Evolutionary conservation across 108 stramenopile genomes (phyloP).

Genomic region (Nitzschia inconspicua): DNA sequence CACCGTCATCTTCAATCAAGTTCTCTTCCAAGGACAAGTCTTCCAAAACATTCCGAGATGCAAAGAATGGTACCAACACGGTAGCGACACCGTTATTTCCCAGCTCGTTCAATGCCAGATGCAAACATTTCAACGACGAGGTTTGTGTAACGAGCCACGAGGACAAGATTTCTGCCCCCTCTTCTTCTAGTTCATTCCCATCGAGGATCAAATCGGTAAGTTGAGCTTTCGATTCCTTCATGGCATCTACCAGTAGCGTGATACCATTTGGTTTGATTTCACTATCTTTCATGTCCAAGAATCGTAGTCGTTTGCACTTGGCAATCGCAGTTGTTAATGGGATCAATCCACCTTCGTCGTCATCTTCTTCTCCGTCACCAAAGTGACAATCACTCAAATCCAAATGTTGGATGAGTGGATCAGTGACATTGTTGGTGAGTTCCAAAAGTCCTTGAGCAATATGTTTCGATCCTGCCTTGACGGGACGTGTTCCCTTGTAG

Average conservation of each 20-base stretch:
- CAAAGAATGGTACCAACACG: neutral
- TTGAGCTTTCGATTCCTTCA: neutral
- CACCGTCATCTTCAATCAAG: neutral
- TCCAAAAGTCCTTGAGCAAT: slow-evolving; percentile 14
- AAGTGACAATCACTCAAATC: slow-evolving; percentile 17
- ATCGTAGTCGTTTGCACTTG: slow-evolving; percentile 4
- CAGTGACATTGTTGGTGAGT: neutral
- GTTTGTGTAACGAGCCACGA: neutral
- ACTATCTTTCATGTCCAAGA: slow-evolving; percentile 8
- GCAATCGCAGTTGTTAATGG: slow-evolving; percentile 2
- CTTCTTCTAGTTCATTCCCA: slow-evolving; percentile 5
- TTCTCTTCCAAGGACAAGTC: slow-evolving; percentile 1
- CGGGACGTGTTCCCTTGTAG: slow-evolving; percentile 17
- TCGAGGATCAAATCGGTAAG: slow-evolving; percentile 10
- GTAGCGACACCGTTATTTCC: slow-evolving; percentile 4
- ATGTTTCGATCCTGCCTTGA: slow-evolving; percentile 8
- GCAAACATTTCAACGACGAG: slow-evolving; percentile 6
- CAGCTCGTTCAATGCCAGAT: slow-evolving; percentile 12
- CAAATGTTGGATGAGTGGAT: neutral
- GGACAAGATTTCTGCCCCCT: slow-evolving; percentile 6
- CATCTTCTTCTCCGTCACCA: slow-evolving; percentile 12
- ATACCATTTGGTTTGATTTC: slow-evolving; percentile 10
- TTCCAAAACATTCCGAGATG: neutral
- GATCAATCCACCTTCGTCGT: neutral
- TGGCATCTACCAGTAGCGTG: neutral